These are phyloP conservation scores for Luzula sylvatica DNA, from an alignment of 176 grass and related monocot species.

Conservation along the genomic window DNA sequence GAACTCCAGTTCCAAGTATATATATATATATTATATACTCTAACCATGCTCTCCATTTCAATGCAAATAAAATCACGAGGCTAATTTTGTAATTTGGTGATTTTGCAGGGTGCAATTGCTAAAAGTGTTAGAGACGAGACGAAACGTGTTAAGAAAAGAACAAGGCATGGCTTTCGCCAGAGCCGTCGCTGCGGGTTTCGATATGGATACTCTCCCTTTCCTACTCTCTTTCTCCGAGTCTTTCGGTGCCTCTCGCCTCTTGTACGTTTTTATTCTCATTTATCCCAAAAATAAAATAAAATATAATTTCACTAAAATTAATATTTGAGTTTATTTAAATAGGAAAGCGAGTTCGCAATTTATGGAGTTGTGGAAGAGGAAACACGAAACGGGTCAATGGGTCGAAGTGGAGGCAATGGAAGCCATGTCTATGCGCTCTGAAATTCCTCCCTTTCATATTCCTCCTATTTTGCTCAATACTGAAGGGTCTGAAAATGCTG, in stretches of 20 bases:
- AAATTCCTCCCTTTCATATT: constrained; percentile 75
- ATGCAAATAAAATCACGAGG: background rate
- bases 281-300: no score
- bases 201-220: constrained; percentile 64
- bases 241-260: constrained; percentile 74
- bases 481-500: constrained; percentile 44
- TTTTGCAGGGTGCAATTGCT: constrained; percentile 71
- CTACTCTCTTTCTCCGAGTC: constrained; percentile 60
- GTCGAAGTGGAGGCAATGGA: constrained; percentile 82
- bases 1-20: constrained; percentile 99
- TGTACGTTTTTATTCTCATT: constrained; percentile 37
- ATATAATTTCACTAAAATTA: background rate
- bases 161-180: constrained; percentile 98
- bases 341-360: constrained; percentile 82
- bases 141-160: constrained; percentile 81
- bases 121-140: constrained; percentile 81
- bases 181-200: constrained; percentile 83
- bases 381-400: constrained; percentile 98
- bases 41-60: background rate
- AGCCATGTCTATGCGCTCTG: constrained; percentile 75
- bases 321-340: constrained; percentile 25
- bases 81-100: no score
- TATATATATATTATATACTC: background rate
- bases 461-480: constrained; percentile 60
- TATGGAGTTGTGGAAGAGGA: constrained; percentile 87